Base-by-base conservation (phyloP, 805 yeast species). In the Lipomyces starkeyi region DNA sequence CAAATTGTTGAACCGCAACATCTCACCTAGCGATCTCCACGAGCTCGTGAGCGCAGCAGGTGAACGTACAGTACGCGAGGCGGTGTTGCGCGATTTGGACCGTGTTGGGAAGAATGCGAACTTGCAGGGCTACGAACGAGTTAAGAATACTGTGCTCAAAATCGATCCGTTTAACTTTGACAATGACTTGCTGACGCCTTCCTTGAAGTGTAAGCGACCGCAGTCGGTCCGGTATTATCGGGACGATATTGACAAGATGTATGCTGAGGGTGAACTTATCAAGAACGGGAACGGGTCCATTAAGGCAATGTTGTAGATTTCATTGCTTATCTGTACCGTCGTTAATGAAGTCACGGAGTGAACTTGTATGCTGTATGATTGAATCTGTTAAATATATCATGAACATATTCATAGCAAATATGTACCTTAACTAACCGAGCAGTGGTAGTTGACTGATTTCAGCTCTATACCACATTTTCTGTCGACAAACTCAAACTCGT, bases 131-230 rank as follows among this genome's bases (percentile, higher is more conserved):
- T 88, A 86, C 74, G 93, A 89, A 75, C 85, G 84, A 70, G 69
- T 89, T 37, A 87, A 85, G 76, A 89, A 89, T 71, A 70, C 86
- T 29, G 73, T 76, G 40, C 78, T 88, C 55, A 85, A 78, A 56
- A 65, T 87, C 59, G 91, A 89, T 72, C 91, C 92, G 2, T 79
- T 89, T 70, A 86, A 81, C 47, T 78, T 86, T 17, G 87, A 83
- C 59, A 86, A 87, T 68, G 88, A 86, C 59, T 84, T 86, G 2
- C 76, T 89, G 37, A 89, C 94, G 2, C 93, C 93, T 52, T 89
- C 93, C 29, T 25, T 86, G 71, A 86, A 86, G 76, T 77, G 86
- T 63, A 86, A 85, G 76, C 79, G 91, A 66, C 78, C 83, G 1
- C 79, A 80, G 34, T 87, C 88, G 0, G 81, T 81, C 54, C 81